Conservation (phyloP, 805 yeast genomes). For the Jamesozyma rosinii region DNA sequence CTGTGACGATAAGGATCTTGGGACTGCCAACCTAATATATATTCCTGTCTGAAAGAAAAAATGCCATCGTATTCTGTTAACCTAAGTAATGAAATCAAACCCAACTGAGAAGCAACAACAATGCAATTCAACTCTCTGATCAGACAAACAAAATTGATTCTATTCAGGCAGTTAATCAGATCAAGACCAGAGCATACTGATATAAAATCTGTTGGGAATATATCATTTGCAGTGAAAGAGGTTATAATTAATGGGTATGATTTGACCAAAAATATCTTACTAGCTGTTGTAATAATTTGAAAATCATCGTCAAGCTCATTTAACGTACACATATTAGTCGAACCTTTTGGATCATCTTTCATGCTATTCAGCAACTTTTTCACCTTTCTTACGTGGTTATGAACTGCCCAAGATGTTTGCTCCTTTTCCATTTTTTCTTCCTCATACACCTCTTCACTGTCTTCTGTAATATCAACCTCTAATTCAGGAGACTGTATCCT, state of each 20-base stretch:
- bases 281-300: constrained; percentile 13
- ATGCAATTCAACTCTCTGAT: constrained; percentile 22
- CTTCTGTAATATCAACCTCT: not conserved
- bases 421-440: not conserved
- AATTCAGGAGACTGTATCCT: not conserved
- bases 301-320: constrained; percentile 12
- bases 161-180: constrained; percentile 5
- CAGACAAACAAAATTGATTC: constrained; percentile 17
- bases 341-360: constrained; percentile 3
- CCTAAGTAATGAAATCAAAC: constrained; percentile 19
- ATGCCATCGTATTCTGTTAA: constrained; percentile 24
- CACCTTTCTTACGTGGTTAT: constrained; percentile 15
- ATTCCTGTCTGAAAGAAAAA: constrained; percentile 25
- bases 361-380: constrained; percentile 8
- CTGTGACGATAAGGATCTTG: constrained; percentile 12
- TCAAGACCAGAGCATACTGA: constrained; percentile 8
- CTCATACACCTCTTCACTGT: not conserved
- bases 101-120: constrained; percentile 22
- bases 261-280: constrained; percentile 10
- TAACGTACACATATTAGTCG: constrained; percentile 12
- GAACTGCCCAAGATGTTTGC: constrained; percentile 13
- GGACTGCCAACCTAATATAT: constrained; percentile 20
- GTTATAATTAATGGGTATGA: constrained; percentile 18
- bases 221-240: constrained; percentile 15
- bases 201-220: constrained; percentile 14